phyloP scores from a whole-genome alignment of 1,284 basidiomycete species.

The Filobasidium uniguttulatum region DNA sequence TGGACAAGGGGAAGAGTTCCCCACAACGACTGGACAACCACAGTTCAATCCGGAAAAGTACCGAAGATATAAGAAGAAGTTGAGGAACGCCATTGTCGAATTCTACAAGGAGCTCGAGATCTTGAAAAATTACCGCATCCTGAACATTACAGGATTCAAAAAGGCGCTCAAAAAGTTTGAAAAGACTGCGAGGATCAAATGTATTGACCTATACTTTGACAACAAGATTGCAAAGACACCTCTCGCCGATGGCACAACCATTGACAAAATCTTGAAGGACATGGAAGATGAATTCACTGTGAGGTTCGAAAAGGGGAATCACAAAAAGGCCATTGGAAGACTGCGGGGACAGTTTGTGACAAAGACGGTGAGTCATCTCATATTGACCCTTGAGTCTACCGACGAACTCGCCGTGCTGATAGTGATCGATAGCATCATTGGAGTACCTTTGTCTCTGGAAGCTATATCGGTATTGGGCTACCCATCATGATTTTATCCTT shows the following conservation, averaged over 20 bases:
- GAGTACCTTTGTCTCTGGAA: constrained; percentile 60
- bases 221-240: constrained; percentile 47
- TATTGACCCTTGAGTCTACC: too few species aligned
- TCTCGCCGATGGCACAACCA: constrained; percentile 43
- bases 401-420: not conserved
- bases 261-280: constrained; percentile 56
- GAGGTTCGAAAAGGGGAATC: constrained; percentile 65
- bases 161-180: constrained; percentile 91
- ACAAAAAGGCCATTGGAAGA: constrained; percentile 58
- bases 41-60: constrained; percentile 62
- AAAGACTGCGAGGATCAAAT: constrained; percentile 52
- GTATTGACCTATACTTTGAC: constrained; percentile 54
- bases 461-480: constrained; percentile 60
- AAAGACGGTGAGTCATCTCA: constrained; percentile 39
- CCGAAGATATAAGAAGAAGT: constrained; percentile 60
- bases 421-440: constrained; percentile 46
- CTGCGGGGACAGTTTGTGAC: constrained; percentile 48
- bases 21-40: not conserved
- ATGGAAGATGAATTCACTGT: constrained; percentile 59
- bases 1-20: not conserved
- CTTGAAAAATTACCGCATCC: constrained; percentile 73
- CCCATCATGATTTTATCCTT: constrained; percentile 61
- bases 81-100: constrained; percentile 70
- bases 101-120: constrained; percentile 67
- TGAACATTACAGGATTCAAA: constrained; percentile 79